These are phyloP conservation scores for Podospora sp. DNA, from an alignment of 495 filamentous ascomycete genomes.

Conservation along the genomic window DNA sequence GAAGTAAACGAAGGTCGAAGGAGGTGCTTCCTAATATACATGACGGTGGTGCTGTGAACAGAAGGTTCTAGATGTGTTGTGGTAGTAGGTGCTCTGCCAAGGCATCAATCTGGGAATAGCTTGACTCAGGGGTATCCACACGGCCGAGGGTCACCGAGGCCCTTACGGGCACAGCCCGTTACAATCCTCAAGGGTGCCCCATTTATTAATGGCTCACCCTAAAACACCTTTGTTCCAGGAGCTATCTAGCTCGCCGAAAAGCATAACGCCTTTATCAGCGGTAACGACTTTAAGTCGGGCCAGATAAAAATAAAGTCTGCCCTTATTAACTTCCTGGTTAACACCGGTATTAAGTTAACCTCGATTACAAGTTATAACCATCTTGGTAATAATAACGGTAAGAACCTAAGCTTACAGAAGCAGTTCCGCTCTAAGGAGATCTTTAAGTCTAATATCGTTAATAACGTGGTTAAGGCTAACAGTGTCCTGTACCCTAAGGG, in stretches of 20 bases:
- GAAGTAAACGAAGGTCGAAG: no score
- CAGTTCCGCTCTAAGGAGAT: constrained; percentile 99
- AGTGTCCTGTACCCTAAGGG: constrained; percentile 82
- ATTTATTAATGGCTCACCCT: constrained; percentile 99
- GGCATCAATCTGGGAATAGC: no score
- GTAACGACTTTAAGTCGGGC: constrained; percentile 99
- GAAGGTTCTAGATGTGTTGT: no score
- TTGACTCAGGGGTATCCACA: no score
- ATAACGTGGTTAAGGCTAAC: constrained; percentile 99
- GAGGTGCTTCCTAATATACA: no score
- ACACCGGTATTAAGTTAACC: constrained; percentile 96
- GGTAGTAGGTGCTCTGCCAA: no score
- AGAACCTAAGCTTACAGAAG: constrained; percentile 94
- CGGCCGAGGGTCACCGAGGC: no score
- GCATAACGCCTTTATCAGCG: constrained; percentile 87
- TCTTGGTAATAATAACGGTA: constrained; percentile 98
- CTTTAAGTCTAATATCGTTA: constrained; percentile 97
- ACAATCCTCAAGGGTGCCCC: constrained; percentile 87
- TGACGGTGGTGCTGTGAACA: no score
- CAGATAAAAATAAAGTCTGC: constrained; percentile 99
- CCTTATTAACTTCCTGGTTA: constrained; percentile 99
- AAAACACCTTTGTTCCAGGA: constrained; percentile 98
- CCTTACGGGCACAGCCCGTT: no score
- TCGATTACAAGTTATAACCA: constrained; percentile 99
- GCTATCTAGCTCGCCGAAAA: constrained; percentile 87